Evolutionary conservation across 768 basidiomycete genomes (phyloP), one percentile per base, ranked within the genome.

Genomic region (Boletus reticuloceps): DNA sequence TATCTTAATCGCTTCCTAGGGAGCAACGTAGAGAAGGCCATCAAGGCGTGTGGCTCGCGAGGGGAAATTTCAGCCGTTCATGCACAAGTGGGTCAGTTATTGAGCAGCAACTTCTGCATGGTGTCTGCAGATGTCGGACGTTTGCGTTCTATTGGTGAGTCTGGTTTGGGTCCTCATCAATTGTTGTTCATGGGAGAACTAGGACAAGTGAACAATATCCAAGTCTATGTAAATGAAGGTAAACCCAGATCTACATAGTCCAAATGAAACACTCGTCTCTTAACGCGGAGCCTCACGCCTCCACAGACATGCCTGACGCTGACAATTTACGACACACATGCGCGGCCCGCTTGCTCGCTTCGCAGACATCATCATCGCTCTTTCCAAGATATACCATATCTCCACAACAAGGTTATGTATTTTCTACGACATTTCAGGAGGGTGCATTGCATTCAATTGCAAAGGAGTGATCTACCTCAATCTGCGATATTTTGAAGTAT

Each of bases 361-460:
- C 65, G 79, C 88, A 13, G 74, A 81, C 44, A 73, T 94, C 39
- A 76, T 93, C 51, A 70, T 72, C 3, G 79, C 83, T 0, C 75
- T 96, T 20, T 77, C 82, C 3, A 63, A 75, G 22, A 72, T 94
- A 13, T 97, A 91, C 69, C 76, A 79, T 59, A 78, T 96, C 34
- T 83, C 90, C 1, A 69, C 83, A 10, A 69, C 79, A 0, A 85
- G 84, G 42, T 63, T 95, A 50, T 88, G 92, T 60, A 79, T 98
- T 17, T 97, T 96, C 69, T 87, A 86, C 69, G 93, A 98, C 61
- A 64, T 76, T 10, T 74, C 75, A 11, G 94, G 94, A 1, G 85
- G 84, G 2, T 72, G 88, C 17, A 94, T 96, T 54, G 95, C 93
- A 2, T 97, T 98, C 78, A 98, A 98, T 70, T 79, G 90, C 29